These are phyloP conservation scores for Pharnaceum exiguum DNA, from an alignment of 148 eudicot genomes.

Conservation along the genomic window DNA sequence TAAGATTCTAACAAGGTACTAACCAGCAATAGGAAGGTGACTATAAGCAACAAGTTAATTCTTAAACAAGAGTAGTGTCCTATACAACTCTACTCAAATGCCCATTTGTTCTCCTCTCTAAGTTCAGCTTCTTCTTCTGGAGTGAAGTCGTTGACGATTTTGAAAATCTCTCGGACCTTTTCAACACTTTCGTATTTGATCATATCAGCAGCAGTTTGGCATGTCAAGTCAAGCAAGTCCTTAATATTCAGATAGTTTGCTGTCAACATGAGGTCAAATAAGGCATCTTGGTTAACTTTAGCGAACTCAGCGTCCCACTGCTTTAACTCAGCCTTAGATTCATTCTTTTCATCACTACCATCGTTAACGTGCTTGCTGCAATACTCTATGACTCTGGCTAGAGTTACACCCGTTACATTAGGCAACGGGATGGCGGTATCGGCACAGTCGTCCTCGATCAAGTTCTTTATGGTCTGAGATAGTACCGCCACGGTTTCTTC, in stretches of 20 bases:
- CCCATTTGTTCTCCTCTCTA: too few relatives aligned
- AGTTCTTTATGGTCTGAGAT: constrained; percentile 23
- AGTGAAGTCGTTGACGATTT: too few relatives aligned
- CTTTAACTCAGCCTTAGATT: constrained; percentile 13
- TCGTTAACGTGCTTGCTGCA: constrained; percentile 28
- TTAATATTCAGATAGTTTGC: constrained; percentile 18
- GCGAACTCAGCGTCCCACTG: constrained; percentile 29
- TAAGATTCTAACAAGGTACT: too few relatives aligned
- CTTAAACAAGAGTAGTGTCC: too few relatives aligned
- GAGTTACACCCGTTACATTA: constrained; percentile 22
- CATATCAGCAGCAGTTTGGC: constrained; percentile 15
- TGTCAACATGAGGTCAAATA: constrained; percentile 29
- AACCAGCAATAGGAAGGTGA: too few relatives aligned
- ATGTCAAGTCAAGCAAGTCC: constrained; percentile 13
- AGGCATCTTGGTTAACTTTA: constrained; percentile 28
- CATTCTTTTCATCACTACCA: background rate
- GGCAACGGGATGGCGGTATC: constrained; percentile 27
- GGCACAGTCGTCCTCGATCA: constrained; percentile 21
- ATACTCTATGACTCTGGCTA: constrained; percentile 35
- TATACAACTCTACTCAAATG: too few relatives aligned
- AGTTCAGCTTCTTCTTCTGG: too few relatives aligned
- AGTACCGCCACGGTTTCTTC: constrained; percentile 16
- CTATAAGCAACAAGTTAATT: too few relatives aligned
- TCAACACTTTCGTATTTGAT: constrained; percentile 7
- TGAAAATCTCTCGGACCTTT: constrained; percentile 12